Conservation (phyloP, 176 grass and related monocot species). For the Cocos nucifera region DNA sequence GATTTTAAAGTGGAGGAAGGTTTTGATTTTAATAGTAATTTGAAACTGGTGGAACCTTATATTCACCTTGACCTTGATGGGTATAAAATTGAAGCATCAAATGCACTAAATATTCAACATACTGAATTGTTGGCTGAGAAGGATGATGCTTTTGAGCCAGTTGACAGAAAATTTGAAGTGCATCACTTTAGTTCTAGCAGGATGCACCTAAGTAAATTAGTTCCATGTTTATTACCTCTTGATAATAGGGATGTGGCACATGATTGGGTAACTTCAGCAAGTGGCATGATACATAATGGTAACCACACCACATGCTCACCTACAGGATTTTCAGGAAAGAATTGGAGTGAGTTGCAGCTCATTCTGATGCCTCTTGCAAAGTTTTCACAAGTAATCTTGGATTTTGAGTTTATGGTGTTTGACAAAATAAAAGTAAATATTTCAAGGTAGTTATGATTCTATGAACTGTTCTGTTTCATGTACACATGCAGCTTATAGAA, state of each 20-base stretch:
- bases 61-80: background rate
- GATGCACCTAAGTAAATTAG: background rate
- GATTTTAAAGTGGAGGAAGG: background rate
- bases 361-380: background rate
- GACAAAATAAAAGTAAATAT: constrained; percentile 26
- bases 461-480: no score
- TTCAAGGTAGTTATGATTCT: constrained; percentile 29
- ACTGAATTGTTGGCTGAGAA: constrained; percentile 7
- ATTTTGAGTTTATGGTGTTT: constrained; percentile 23
- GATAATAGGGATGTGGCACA: background rate
- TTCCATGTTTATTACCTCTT: constrained; percentile 1
- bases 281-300: background rate
- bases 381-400: constrained; percentile 4
- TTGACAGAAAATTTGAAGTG: background rate
- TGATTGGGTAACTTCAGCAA: background rate
- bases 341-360: constrained; percentile 8
- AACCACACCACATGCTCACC: background rate
- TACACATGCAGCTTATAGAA: no score
- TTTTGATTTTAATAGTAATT: constrained; percentile 8
- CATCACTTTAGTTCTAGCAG: background rate
- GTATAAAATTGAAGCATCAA: background rate
- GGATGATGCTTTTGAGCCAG: background rate
- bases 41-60: background rate
- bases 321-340: background rate
- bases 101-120: constrained; percentile 3